Base-by-base conservation (phyloP, 352 stramenopile species). In the Pythium folliculosum region DNA sequence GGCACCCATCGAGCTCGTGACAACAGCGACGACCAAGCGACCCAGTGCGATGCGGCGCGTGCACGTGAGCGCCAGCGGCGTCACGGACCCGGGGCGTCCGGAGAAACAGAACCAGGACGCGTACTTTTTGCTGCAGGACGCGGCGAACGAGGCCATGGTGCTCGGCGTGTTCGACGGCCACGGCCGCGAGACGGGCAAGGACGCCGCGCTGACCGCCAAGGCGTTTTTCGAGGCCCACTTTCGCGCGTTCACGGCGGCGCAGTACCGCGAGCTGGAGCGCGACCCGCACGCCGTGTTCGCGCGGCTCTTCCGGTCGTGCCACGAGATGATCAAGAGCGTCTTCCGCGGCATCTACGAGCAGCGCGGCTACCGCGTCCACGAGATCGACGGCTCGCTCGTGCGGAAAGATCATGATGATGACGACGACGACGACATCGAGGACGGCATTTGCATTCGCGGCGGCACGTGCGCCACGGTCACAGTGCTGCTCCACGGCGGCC, bases 161-260 rank as follows among this genome's bases (percentile, higher is more conserved):
- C 32, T 96, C 27, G 84, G 84, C 10, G 73, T 97, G 16, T 95
- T 96, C 69, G 89, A 97, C 67, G 90, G 90, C 37, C 90, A 97
- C 67, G 90, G 90, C 23, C 77, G 80, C 56, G 88, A 95, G 49
- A 79, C 86, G 1, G 90, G 90, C 4, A 75, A 81, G 4, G 75
- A 91, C 30, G 89, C 90, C 3, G 85, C 89, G 13, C 56, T 79
- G 47, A 76, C 84, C 12, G 85, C 88, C 56, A 79, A 77, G 47
- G 58, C 72, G 51, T 93, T 81, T 69, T 88, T 95, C 40, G 73
- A 89, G 59, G 67, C 76, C 25, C 76, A 90, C 49, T 88, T 96
- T 55, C 59, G 77, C 16, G 60, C 76, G 10, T 84, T 78, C 47
- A 81, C 70, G 17, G 22, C 68, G 0, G 61, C 75, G 8, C 78